Percentiles rank a stretch among this genome's conserved stretches.
phyloP scores from a whole-genome alignment of 305 asterid genomes.

The Fraxinus ornus region DNA sequence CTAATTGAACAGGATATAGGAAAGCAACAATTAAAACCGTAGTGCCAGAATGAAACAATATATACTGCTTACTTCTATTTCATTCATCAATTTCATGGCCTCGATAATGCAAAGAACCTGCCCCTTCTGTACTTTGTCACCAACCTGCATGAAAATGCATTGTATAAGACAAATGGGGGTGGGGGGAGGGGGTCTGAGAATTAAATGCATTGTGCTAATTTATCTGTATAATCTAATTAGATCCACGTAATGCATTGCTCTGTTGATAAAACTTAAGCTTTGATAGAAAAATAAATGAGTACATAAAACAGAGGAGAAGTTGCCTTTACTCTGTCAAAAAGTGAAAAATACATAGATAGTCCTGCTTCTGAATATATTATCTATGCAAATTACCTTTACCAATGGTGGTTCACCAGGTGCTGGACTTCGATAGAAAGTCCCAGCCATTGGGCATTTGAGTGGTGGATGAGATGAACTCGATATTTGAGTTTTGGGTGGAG shows the following conservation, averaged over 20 bases:
- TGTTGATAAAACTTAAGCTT: not conserved
- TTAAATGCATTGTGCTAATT: not conserved
- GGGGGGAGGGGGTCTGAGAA: not conserved
- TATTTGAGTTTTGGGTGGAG: conserved; percentile 51
- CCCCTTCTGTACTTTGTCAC: conserved; percentile 60
- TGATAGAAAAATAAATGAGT: not conserved
- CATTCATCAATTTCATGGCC: conserved; percentile 67
- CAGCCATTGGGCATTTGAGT: conserved; percentile 88
- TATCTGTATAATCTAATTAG: not conserved
- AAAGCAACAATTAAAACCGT: conserved; percentile 11
- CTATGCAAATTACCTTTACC: conserved; percentile 60
- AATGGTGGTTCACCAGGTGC: conserved; percentile 84
- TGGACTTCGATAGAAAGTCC: conserved; percentile 76
- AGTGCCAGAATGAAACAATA: conserved; percentile 3
- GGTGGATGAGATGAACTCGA: conserved; percentile 67
- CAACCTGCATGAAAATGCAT: conserved; percentile 34
- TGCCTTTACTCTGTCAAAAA: not conserved
- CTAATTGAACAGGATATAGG: not conserved
- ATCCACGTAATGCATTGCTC: not conserved
- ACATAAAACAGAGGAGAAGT: not conserved
- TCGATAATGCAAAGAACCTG: conserved; percentile 57
- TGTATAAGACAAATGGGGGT: not conserved
- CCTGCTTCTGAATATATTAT: not conserved
- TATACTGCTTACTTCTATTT: conserved; percentile 43
- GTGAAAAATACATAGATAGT: not conserved